Evolutionary conservation across 495 filamentous ascomycete species (phyloP).

Genomic region (Xylaria venustula): DNA sequence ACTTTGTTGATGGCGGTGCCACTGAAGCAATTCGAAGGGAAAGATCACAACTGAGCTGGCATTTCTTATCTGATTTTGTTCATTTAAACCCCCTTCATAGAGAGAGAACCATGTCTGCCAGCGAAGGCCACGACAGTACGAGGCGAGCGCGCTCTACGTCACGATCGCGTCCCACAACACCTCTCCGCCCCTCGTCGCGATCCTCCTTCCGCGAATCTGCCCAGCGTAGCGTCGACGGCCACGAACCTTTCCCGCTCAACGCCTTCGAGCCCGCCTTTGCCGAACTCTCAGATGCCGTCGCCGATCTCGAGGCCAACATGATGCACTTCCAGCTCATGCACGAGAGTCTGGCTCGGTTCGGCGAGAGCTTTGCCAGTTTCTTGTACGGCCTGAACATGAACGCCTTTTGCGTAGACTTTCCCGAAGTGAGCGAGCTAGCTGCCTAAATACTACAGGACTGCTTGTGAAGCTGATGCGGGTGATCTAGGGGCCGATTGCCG

Average conservation of each 20-base stretch:
- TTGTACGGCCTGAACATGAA: constrained; percentile 98
- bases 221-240: constrained; percentile 51
- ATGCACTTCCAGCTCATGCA: constrained; percentile 97
- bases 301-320: constrained; percentile 94
- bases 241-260: constrained; percentile 73
- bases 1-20: no score
- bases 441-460: not conserved
- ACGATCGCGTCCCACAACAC: constrained; percentile 84
- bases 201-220: constrained; percentile 75
- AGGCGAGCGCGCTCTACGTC: constrained; percentile 46
- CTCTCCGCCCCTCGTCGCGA: constrained; percentile 86
- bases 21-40: no score
- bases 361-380: constrained; percentile 93
- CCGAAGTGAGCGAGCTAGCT: constrained; percentile 59
- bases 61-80: no score
- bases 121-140: constrained; percentile 29
- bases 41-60: not conserved
- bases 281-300: constrained; percentile 90
- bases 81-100: not conserved
- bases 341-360: constrained; percentile 89
- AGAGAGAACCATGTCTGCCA: constrained; percentile 21
- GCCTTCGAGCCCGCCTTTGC: constrained; percentile 84
- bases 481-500: constrained; percentile 47
- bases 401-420: constrained; percentile 97
- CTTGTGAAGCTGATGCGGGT: not conserved